A percentile compares a stretch with the other conserved stretches of the same genome.
phyloP scores from a whole-genome alignment of 2,329 filamentous ascomycete genomes.

The Fusarium concolor region DNA sequence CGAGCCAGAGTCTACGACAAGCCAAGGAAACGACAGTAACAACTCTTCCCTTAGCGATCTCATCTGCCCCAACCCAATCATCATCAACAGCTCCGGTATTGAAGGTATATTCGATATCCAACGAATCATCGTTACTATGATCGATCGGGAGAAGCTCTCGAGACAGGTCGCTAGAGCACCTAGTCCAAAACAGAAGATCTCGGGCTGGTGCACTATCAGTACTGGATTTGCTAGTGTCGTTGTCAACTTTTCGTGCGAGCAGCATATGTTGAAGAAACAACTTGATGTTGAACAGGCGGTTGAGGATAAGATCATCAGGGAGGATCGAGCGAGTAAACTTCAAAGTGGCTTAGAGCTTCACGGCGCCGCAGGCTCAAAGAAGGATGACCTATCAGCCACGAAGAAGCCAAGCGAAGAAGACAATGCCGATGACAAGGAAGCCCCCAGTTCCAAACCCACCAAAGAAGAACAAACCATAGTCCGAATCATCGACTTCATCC shows the following conservation, averaged over 20 bases:
- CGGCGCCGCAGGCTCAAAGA: background rate
- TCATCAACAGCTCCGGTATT: slow-evolving; percentile 3
- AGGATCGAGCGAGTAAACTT: background rate
- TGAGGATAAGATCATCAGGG: slow-evolving; percentile 1
- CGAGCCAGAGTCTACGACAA: background rate
- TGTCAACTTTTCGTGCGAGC: slow-evolving; percentile 5
- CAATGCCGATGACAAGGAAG: too few relatives aligned
- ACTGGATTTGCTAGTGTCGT: slow-evolving; percentile 8
- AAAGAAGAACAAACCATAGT: slow-evolving; percentile 5
- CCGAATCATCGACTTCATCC: background rate
- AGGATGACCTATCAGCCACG: background rate
- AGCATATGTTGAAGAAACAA: background rate
- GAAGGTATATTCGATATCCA: slow-evolving; percentile 11
- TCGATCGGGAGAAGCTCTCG: background rate
- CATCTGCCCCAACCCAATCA: slow-evolving; percentile 4
- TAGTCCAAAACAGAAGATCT: slow-evolving; percentile 8
- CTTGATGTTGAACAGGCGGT: slow-evolving; percentile 5
- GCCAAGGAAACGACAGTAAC: too few relatives aligned
- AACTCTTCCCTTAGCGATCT: background rate
- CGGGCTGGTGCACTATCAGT: slow-evolving; percentile 6
- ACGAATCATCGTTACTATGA: slow-evolving; percentile 1
- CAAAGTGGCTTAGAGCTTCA: background rate
- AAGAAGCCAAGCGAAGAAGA: background rate
- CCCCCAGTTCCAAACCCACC: background rate
- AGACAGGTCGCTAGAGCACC: background rate